Evolutionary conservation across 1,139 yeast genomes (phyloP).

Genomic region (Geotrichum phurueaensis): DNA sequence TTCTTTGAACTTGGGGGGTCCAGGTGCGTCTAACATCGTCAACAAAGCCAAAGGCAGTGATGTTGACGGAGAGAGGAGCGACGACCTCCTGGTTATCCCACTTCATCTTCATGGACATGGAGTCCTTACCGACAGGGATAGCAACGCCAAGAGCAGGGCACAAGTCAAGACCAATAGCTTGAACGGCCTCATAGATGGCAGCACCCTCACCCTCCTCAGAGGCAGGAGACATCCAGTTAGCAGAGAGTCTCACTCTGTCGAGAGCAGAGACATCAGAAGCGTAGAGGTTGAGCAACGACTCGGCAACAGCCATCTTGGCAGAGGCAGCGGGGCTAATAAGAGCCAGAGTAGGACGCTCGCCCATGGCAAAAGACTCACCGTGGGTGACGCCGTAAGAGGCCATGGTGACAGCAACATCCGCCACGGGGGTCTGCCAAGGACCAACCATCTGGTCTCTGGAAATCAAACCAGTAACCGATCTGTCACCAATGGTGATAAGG

Average conservation of each 20-base stretch:
- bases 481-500: slow-evolving; percentile 94
- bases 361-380: slow-evolving; percentile 98
- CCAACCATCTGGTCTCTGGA: slow-evolving; percentile 99
- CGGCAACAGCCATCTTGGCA: slow-evolving; percentile 97
- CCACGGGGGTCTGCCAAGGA: slow-evolving; percentile 99
- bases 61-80: slow-evolving; percentile 86
- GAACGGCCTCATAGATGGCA: slow-evolving; percentile 92
- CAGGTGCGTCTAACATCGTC: slow-evolving; percentile 80
- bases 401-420: slow-evolving; percentile 97
- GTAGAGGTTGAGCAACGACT: slow-evolving; percentile 77
- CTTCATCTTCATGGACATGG: slow-evolving; percentile 99
- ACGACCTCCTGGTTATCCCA: slow-evolving; percentile 83
- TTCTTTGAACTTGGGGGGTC: slow-evolving; percentile 75
- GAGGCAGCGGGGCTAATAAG: slow-evolving; percentile 88
- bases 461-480: slow-evolving; percentile 91
- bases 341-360: slow-evolving; percentile 91
- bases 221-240: slow-evolving; percentile 99
- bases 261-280: slow-evolving; percentile 84
- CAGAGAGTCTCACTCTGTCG: slow-evolving; percentile 77
- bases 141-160: slow-evolving; percentile 90
- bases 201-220: slow-evolving; percentile 94
- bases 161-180: slow-evolving; percentile 89
- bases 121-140: slow-evolving; percentile 97
- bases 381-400: slow-evolving; percentile 80
- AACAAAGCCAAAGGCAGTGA: slow-evolving; percentile 91